A percentile compares a stretch with the other conserved stretches of the same genome.
Evolutionary conservation across 306 rosid species (phyloP).

Genomic region (Cucurbita moschata): DNA sequence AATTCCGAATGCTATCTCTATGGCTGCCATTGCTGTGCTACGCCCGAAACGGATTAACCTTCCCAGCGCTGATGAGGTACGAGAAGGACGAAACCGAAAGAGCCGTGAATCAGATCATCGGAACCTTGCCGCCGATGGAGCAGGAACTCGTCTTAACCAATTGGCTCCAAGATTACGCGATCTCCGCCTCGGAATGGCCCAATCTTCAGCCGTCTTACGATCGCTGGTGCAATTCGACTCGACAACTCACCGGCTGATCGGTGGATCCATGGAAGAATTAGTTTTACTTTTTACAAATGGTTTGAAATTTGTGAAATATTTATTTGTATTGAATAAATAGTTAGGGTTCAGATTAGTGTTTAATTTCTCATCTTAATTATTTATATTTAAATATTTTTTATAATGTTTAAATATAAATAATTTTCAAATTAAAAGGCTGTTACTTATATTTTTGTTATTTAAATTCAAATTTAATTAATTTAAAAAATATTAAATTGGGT

Average conservation of each 20-base stretch:
- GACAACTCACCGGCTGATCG: not conserved
- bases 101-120: not conserved
- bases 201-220: slow-evolving; percentile 26
- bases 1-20: not conserved
- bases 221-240: slow-evolving; percentile 27
- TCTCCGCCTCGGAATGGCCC: slow-evolving; percentile 26
- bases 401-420: too few species aligned
- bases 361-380: too few species aligned
- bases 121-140: not conserved
- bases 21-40: slow-evolving; percentile 9
- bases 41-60: not conserved
- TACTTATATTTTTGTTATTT: too few species aligned
- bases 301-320: too few species aligned
- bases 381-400: too few species aligned
- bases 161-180: slow-evolving; percentile 16
- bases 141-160: not conserved
- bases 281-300: too few species aligned
- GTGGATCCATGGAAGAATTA: too few species aligned
- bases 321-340: too few species aligned
- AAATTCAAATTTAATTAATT: too few species aligned
- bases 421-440: too few species aligned
- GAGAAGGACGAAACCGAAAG: not conserved
- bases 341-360: too few species aligned
- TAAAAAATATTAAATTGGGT: too few species aligned
- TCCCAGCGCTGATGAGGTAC: not conserved